Percentiles rank a stretch among this genome's conserved stretches.
phyloP scores from a whole-genome alignment of 2,329 filamentous ascomycete species.

The Colletotrichum ledebouriae region DNA sequence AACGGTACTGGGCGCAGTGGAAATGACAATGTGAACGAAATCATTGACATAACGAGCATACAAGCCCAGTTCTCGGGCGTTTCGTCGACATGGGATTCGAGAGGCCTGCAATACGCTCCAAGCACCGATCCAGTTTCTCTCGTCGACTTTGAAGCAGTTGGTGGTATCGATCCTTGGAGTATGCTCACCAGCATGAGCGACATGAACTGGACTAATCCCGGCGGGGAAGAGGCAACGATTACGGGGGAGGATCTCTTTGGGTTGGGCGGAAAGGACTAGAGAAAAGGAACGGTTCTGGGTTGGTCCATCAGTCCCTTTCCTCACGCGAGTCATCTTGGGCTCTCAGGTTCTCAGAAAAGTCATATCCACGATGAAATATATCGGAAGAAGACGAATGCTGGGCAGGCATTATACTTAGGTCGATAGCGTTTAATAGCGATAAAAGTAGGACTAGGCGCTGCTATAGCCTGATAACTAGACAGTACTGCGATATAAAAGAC shows the following conservation, averaged over 20 bases:
- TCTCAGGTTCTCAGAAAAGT: background rate
- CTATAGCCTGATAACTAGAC: background rate
- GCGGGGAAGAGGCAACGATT: constrained; percentile 1
- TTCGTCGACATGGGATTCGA: constrained; percentile 34
- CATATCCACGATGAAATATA: constrained; percentile 1
- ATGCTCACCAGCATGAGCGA: constrained; percentile 34
- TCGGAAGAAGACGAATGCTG: background rate
- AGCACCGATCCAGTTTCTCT: constrained; percentile 35
- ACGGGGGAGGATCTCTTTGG: background rate
- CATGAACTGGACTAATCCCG: constrained; percentile 24
- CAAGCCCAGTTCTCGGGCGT: constrained; percentile 23
- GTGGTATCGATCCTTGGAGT: constrained; percentile 37
- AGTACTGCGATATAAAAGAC: constrained; percentile 10
- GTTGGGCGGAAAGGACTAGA: background rate
- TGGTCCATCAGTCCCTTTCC: no score
- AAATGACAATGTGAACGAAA: constrained; percentile 8
- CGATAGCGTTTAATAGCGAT: background rate
- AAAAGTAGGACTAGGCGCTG: background rate
- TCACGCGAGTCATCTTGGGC: background rate
- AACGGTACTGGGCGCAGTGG: background rate
- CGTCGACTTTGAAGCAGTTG: constrained; percentile 25
- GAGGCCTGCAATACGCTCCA: constrained; percentile 35
- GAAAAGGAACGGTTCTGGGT: background rate
- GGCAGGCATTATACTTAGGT: background rate
- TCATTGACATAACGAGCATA: constrained; percentile 37